phyloP scores from a whole-genome alignment of 148 eudicot genomes.

The Euryodendron excelsum region DNA sequence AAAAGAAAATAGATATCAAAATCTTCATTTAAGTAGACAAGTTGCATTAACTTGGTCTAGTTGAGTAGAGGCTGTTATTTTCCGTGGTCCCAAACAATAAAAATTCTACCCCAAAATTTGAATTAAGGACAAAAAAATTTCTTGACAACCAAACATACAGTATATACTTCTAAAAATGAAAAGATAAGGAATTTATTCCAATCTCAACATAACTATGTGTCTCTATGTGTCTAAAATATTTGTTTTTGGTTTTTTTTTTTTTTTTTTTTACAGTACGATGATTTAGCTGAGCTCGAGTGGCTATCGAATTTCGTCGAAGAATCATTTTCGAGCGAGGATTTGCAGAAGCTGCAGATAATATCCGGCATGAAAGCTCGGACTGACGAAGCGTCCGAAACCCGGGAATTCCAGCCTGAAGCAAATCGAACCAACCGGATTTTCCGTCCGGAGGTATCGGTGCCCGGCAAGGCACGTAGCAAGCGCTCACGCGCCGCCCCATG shows the following conservation, averaged over 20 bases:
- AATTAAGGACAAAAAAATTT: neutral
- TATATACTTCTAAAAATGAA: neutral
- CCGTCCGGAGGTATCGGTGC: constrained; percentile 52
- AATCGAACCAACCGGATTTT: constrained; percentile 29
- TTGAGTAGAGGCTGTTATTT: neutral
- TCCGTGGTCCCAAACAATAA: neutral
- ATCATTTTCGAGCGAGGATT: constrained; percentile 70
- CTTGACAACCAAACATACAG: neutral
- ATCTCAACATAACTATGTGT: neutral
- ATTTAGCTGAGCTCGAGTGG: constrained; percentile 90
- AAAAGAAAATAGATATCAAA: neutral
- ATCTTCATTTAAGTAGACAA: neutral
- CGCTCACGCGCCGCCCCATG: constrained; percentile 72
- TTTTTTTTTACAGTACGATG: constrained; percentile 56
- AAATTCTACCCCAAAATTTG: neutral
- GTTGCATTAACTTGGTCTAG: neutral
- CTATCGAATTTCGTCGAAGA: constrained; percentile 82
- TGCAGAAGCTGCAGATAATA: constrained; percentile 60
- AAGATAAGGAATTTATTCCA: neutral
- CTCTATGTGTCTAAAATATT: neutral
- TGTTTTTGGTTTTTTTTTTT: neutral
- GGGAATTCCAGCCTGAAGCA: constrained; percentile 31
- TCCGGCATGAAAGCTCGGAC: constrained; percentile 52
- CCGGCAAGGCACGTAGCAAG: constrained; percentile 86
- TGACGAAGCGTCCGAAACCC: constrained; percentile 24